Evolutionary conservation across 148 eudicot species (phyloP).

Genomic region (Selenicereus undatus): DNA sequence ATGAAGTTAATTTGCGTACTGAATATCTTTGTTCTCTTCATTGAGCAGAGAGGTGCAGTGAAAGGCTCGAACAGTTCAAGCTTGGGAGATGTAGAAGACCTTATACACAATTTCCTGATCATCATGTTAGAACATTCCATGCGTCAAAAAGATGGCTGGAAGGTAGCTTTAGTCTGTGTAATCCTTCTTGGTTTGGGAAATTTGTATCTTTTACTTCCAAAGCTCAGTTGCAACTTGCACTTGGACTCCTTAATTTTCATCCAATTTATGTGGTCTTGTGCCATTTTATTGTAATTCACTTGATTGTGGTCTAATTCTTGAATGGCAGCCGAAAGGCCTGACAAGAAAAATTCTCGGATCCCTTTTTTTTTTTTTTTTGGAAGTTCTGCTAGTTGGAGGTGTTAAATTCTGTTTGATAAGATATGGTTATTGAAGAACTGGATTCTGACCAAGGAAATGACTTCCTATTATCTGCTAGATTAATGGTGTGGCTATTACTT

Average conservation of each 20-base stretch:
- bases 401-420: too few species aligned
- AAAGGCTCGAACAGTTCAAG: conserved; percentile 39
- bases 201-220: background rate
- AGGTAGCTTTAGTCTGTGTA: conserved; percentile 43
- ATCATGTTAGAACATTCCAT: conserved; percentile 97
- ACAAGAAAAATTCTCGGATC: background rate
- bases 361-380: conserved; percentile 6
- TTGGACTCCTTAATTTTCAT: background rate
- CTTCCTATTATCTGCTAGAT: conserved; percentile 19
- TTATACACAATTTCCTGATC: conserved; percentile 85
- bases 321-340: background rate
- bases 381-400: background rate
- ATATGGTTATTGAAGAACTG: background rate
- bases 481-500: conserved; percentile 32
- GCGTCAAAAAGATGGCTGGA: conserved; percentile 99
- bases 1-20: background rate
- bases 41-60: conserved; percentile 43
- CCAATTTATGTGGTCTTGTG: background rate
- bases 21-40: conserved; percentile 19
- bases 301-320: background rate
- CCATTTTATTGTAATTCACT: background rate
- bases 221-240: background rate
- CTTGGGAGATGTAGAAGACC: conserved; percentile 84
- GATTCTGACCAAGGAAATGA: background rate
- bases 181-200: background rate